Evolutionary conservation across 2,329 filamentous ascomycete species (phyloP).

Genomic region (Ramichloridium luteum): DNA sequence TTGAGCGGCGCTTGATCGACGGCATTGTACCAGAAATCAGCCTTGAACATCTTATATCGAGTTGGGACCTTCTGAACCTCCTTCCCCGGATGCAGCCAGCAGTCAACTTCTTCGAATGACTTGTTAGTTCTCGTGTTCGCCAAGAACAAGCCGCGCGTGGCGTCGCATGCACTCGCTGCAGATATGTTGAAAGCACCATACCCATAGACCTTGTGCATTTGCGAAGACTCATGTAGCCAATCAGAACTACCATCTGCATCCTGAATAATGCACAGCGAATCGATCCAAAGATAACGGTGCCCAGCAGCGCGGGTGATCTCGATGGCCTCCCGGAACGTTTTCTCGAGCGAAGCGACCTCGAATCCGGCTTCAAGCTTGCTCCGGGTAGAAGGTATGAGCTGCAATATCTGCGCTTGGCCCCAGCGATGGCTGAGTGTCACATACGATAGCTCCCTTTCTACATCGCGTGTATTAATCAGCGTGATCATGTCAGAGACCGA

Average conservation of each 20-base stretch:
- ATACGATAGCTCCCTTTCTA: too few species aligned
- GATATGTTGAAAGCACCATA: too few species aligned
- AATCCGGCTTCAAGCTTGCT: not conserved
- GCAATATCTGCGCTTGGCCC: not conserved
- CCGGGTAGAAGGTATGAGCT: not conserved
- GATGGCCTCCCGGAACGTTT: constrained; percentile 5
- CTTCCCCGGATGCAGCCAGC: too few species aligned
- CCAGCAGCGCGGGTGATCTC: constrained; percentile 2
- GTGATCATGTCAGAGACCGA: too few species aligned
- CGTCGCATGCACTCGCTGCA: not conserved
- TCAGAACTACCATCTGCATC: constrained; percentile 4
- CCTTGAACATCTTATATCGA: too few species aligned
- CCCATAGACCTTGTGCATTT: too few species aligned
- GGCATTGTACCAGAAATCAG: too few species aligned
- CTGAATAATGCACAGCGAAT: constrained; percentile 10
- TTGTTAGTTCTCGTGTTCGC: too few species aligned
- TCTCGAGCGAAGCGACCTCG: not conserved
- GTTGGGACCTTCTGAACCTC: too few species aligned
- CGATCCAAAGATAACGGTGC: constrained; percentile 9
- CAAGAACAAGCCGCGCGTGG: not conserved
- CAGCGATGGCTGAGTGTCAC: constrained; percentile 1
- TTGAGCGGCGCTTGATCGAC: too few species aligned
- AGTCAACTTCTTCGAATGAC: too few species aligned
- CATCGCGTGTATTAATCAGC: too few species aligned
- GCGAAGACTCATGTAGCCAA: constrained; percentile 2